Evolutionary conservation across 2,329 filamentous ascomycete genomes (phyloP).

Genomic region (Sphaerulina populicola): DNA sequence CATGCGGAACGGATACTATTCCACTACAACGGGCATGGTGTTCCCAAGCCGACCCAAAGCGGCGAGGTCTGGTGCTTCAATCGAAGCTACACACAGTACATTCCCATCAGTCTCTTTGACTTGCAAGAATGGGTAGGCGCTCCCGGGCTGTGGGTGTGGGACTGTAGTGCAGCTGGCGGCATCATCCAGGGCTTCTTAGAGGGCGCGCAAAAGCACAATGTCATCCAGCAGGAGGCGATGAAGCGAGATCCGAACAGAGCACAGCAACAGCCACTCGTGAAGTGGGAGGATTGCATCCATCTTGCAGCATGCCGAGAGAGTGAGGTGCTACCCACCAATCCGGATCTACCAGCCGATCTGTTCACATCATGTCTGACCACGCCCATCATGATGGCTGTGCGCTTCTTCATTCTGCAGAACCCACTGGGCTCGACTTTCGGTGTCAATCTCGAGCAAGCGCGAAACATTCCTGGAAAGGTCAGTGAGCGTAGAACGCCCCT

Average conservation of each 20-base stretch:
- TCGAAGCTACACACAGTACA: slow-evolving; percentile 97
- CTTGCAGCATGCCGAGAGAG: slow-evolving; percentile 83
- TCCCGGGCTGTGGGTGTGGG: slow-evolving; percentile 93
- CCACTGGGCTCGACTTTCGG: slow-evolving; percentile 52
- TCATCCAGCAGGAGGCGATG: slow-evolving; percentile 70
- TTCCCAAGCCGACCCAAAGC: slow-evolving; percentile 87
- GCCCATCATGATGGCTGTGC: slow-evolving; percentile 92
- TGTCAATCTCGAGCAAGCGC: slow-evolving; percentile 71
- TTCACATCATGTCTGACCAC: slow-evolving; percentile 95
- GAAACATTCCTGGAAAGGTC: slow-evolving; percentile 80
- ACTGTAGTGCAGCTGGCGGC: slow-evolving; percentile 92
- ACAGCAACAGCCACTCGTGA: slow-evolving; percentile 34
- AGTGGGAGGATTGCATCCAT: slow-evolving; percentile 82
- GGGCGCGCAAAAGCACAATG: slow-evolving; percentile 89
- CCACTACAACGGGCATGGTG: slow-evolving; percentile 97
- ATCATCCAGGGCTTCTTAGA: slow-evolving; percentile 92
- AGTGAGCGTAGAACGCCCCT: slow-evolving; percentile 89
- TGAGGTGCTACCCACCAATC: slow-evolving; percentile 91
- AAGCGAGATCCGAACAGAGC: slow-evolving; percentile 56
- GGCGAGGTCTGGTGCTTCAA: slow-evolving; percentile 99
- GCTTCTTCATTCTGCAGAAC: slow-evolving; percentile 94
- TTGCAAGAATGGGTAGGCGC: slow-evolving; percentile 92
- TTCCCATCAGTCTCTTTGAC: slow-evolving; percentile 90
- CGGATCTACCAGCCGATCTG: slow-evolving; percentile 81
- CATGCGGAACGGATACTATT: slow-evolving; percentile 95